Evolutionary conservation across 352 stramenopile species (phyloP), one percentile per base, ranked within the genome.

Genomic region (Phytophthora litchii): DNA sequence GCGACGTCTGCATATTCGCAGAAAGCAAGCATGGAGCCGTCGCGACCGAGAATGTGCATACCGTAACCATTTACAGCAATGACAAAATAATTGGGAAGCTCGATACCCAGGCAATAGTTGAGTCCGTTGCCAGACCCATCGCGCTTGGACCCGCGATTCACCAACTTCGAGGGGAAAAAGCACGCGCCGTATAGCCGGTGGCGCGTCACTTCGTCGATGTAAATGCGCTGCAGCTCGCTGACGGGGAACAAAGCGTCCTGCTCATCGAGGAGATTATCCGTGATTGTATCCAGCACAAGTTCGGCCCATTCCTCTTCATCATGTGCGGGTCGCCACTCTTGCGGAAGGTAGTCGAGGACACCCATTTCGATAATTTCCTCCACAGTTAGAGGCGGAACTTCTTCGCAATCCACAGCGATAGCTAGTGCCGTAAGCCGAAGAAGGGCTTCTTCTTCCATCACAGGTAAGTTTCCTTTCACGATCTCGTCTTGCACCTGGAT

Each of bases 401-500:
- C 89, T 44, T 80, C 71, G 25, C 71, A 78, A 49, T 96, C 94
- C 13, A 97, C 83, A 8, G 84, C 82, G 36, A 97, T 85, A 10
- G 85, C 83, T 9, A 93, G 53, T 19, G 89, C 75, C 0, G 88
- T 80, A 17, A 97, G 74, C 19, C 88, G 75, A 37, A 94, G 58
- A 6, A 96, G 70, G 8, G 86, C 67, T 20, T 92, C 79, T 56
- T 96, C 70, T 63, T 92, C 79, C 17, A 89, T 58, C 27, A 97
- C 67, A 8, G 87, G 77, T 27, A 98, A 54, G 36, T 96, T 92
- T 10, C 90, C 90, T 35, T 80, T 88, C 20, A 97, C 91, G 43
- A 97, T 88, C 46, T 98, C 94, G 49, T 98, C 89, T 48, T 97
- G 79, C 13, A 94, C 89, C 67, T 98, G 92, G 23, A 97, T 86